Percentiles rank a stretch among this genome's conserved stretches.
phyloP scores from a whole-genome alignment of 306 rosid species.

The apple (Malus domestica) region ASM211411v1 NC_041797.1:9009501-9010000 shows the following conservation, averaged over 20 bases:
- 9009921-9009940: not conserved
- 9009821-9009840: not conserved
- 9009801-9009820: not conserved
- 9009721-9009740: not conserved
- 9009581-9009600: too few relatives aligned
- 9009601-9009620: too few relatives aligned
- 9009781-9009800: not conserved
- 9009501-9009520: not conserved
- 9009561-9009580: too few relatives aligned
- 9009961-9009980: too few relatives aligned
- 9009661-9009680: too few relatives aligned
- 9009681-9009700: too few relatives aligned
- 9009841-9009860: too few relatives aligned
- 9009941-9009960: not conserved
- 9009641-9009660: too few relatives aligned
- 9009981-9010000: not conserved
- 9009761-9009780: not conserved
- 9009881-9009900: not conserved
- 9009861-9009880: too few relatives aligned
- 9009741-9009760: not conserved
- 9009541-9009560: not conserved
- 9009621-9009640: too few relatives aligned
- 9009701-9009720: not conserved
- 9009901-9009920: not conserved
- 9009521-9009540: not conserved